Evolutionary conservation across 2,329 filamentous ascomycete species (phyloP).

Genomic region (Sporothrix phasma): DNA sequence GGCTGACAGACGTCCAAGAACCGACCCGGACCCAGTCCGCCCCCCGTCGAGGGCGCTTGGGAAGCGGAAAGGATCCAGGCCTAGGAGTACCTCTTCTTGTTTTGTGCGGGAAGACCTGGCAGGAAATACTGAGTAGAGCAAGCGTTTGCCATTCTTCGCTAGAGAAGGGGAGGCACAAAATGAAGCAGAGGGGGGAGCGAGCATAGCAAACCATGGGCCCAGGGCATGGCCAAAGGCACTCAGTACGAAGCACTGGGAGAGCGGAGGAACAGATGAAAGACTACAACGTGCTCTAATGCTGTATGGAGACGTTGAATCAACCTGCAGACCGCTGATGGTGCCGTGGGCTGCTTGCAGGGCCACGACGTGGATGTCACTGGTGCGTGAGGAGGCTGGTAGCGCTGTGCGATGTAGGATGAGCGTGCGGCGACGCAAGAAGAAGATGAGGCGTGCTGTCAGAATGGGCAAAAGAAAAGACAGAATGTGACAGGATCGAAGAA

Average conservation of each 20-base stretch:
- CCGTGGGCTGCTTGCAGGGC: not conserved
- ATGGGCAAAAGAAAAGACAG: not conserved
- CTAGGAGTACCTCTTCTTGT: not conserved
- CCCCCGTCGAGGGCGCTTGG: conserved; percentile 6
- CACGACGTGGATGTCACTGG: conserved; percentile 6
- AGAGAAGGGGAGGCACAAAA: not conserved
- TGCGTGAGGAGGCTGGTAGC: not conserved
- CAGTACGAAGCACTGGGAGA: not conserved
- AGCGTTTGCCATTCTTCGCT: too few species aligned
- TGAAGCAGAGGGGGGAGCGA: too few species aligned
- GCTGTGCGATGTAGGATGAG: not conserved
- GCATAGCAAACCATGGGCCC: not conserved
- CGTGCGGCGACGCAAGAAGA: not conserved
- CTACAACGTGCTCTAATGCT: too few species aligned
- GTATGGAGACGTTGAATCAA: not conserved
- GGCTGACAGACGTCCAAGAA: conserved; percentile 6
- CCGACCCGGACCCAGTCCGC: not conserved
- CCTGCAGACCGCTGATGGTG: not conserved
- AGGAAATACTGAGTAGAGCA: too few species aligned
- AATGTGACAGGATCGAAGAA: not conserved
- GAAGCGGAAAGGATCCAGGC: not conserved
- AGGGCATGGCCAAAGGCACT: not conserved
- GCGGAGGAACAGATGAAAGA: not conserved
- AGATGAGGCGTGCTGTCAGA: not conserved
- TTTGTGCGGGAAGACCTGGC: not conserved